These are phyloP conservation scores for Ceratobasidium theobromae DNA, from an alignment of 1,284 basidiomycete species.

Conservation along the genomic window DNA sequence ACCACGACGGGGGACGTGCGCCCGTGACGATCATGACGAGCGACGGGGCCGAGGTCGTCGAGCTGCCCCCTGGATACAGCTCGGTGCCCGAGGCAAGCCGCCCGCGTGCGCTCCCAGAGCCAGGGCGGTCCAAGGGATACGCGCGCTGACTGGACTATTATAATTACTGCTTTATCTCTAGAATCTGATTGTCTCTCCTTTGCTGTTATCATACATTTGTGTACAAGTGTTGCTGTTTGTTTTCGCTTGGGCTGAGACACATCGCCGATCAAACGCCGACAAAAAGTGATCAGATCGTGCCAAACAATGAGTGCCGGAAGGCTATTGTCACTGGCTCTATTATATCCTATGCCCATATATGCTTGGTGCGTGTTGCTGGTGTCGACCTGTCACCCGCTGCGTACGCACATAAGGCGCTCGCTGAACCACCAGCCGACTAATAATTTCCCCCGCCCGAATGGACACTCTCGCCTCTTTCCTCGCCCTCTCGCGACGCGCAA, in stretches of 20 bases:
- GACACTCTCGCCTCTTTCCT: background rate
- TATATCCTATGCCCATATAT: background rate
- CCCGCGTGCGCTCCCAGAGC: background rate
- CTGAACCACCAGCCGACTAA: slow-evolving; percentile 11
- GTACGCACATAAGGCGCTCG: background rate
- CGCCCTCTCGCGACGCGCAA: slow-evolving; percentile 1
- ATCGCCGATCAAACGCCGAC: slow-evolving; percentile 9
- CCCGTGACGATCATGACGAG: slow-evolving; percentile 34
- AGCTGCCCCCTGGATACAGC: slow-evolving; percentile 27
- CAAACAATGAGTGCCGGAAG: background rate
- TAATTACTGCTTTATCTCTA: background rate
- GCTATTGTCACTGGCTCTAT: slow-evolving; percentile 1
- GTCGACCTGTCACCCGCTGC: slow-evolving; percentile 7
- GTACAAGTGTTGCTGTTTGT: background rate
- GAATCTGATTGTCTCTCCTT: background rate
- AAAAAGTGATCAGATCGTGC: background rate
- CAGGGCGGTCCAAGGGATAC: background rate
- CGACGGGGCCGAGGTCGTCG: slow-evolving; percentile 35
- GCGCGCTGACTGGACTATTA: background rate
- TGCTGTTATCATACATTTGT: too few relatives aligned
- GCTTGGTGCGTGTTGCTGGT: background rate
- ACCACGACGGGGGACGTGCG: slow-evolving; percentile 34
- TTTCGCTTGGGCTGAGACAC: background rate
- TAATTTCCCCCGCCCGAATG: slow-evolving; percentile 8
- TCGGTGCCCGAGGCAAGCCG: slow-evolving; percentile 26